Evolutionary conservation across 2,329 filamentous ascomycete species (phyloP), one percentile per base, ranked within the genome.

Genomic region (Scleromitrula shiraiana): DNA sequence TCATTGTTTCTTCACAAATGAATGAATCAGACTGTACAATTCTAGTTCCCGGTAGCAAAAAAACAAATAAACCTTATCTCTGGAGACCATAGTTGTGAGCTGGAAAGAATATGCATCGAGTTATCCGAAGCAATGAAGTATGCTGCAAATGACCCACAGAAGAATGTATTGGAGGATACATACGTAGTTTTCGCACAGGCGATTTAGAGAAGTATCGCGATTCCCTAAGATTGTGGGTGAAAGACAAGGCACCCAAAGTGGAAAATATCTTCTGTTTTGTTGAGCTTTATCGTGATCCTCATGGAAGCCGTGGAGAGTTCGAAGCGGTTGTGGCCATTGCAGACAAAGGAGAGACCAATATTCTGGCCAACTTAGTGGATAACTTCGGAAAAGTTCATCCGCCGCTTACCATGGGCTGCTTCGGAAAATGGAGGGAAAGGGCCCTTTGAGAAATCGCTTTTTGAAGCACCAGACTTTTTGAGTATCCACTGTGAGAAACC

Each of bases 401-500:
- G 45, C 68, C 88, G 2, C 83, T 83, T 1, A 30, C 37, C 26
- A 14, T 42, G n/a, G 41, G 15, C 24, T 12, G 35, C 17, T 49
- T 10, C 41, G 15, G 60, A 63, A 8, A 67, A 67, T 50, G 58
- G 62, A 36, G 64, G 65, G 0, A 71, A 68, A 49, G 69, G 69
- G 7, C 76, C 77, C 0, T 88, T 88, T 59, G 84, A 88, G 63
- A 87, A 86, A 60, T 77, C 80, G 58, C 76, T 78, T 44, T 88
- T 88, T 61, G 69, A 85, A 10, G 77, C 78, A 30, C 84, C 84
- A 0, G 83, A 88, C 61, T 88, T 88, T 62, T 83, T 83, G 1
- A 83, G 77, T 10, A 70, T 88, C 4, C 83, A 88, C 20, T 39
- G 23, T 39, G 17, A 26, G 29, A 14, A 45, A 36, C 9, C 55